Conservation (phyloP, 352 stramenopile species). For the Globisporangium nodosum region DNA sequence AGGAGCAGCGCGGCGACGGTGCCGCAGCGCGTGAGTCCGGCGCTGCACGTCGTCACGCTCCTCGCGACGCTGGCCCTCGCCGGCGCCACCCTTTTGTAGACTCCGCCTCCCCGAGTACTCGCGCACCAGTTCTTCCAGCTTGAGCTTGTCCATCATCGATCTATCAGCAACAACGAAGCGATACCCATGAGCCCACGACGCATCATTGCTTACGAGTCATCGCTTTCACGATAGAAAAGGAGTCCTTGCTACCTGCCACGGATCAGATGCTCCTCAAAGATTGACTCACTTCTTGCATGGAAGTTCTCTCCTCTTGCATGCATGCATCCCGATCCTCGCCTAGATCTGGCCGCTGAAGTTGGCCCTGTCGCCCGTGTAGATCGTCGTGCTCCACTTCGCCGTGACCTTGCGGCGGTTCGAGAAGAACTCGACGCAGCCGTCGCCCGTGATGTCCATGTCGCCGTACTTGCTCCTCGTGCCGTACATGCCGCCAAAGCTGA, state of each 20-base stretch:
- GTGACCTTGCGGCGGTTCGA: slow-evolving; percentile 97
- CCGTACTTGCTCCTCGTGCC: slow-evolving; percentile 96
- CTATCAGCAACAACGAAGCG: too few relatives aligned
- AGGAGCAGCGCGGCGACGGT: background rate
- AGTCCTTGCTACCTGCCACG: too few relatives aligned
- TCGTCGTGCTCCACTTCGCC: slow-evolving; percentile 85
- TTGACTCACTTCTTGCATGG: too few relatives aligned
- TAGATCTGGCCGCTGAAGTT: slow-evolving; percentile 74
- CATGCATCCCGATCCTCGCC: background rate
- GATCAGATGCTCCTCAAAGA: too few relatives aligned
- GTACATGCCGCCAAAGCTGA: slow-evolving; percentile 97
- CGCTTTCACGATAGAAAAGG: too few relatives aligned
- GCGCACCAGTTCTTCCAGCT: too few relatives aligned
- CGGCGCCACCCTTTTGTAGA: too few relatives aligned
- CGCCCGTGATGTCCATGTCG: slow-evolving; percentile 97
- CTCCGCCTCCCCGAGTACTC: too few relatives aligned
- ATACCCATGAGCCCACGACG: too few relatives aligned
- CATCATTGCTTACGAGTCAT: too few relatives aligned
- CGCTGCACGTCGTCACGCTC: slow-evolving; percentile 6
- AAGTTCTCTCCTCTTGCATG: too few relatives aligned
- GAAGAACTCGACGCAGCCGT: slow-evolving; percentile 97
- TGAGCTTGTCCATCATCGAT: too few relatives aligned
- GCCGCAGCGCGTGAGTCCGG: background rate
- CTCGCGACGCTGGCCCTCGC: slow-evolving; percentile 6
- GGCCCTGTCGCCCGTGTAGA: slow-evolving; percentile 41